Percentiles rank a stretch among this genome's conserved stretches.
Conservation (phyloP, 2,329 filamentous ascomycete species). For the Remersonia thermophila region DNA sequence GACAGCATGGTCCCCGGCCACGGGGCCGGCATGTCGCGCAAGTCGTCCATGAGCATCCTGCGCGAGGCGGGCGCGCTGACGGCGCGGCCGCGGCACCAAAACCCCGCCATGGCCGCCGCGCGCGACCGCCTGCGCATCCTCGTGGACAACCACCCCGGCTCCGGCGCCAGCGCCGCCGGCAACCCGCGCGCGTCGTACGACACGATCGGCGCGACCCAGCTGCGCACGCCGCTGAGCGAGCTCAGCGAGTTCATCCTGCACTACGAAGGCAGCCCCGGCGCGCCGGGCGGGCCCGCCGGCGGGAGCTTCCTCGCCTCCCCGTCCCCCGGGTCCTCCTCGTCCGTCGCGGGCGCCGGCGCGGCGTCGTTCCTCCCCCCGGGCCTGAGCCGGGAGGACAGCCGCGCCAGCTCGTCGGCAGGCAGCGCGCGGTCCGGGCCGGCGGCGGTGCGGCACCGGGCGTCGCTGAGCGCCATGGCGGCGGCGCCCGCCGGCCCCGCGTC, state of each 20-base stretch:
- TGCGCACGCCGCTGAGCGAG: slow-evolving; percentile 9
- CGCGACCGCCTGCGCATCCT: neutral
- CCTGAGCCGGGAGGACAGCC: slow-evolving; percentile 9
- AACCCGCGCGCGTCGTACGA: neutral
- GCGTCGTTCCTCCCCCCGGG: too few species aligned
- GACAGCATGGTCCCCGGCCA: slow-evolving; percentile 11
- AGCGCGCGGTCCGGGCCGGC: slow-evolving; percentile 6
- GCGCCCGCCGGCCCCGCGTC: slow-evolving; percentile 3
- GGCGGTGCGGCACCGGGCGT: slow-evolving; percentile 2
- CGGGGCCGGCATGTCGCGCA: slow-evolving; percentile 15
- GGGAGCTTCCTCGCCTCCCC: too few species aligned
- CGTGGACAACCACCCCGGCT: too few species aligned
- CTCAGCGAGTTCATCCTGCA: slow-evolving; percentile 15
- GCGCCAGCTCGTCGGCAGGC: slow-evolving; percentile 5
- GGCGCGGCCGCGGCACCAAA: slow-evolving; percentile 12
- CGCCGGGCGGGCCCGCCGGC: too few species aligned
- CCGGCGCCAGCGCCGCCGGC: too few species aligned
- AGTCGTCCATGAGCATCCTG: slow-evolving; percentile 17
- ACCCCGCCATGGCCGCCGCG: slow-evolving; percentile 1
- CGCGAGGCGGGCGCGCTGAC: slow-evolving; percentile 11
- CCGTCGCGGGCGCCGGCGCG: slow-evolving; percentile 1
- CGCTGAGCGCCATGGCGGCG: slow-evolving; percentile 3
- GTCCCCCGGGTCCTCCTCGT: neutral
- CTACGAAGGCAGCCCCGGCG: neutral
- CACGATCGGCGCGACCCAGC: neutral